Base-by-base conservation (phyloP, 1,284 basidiomycete species). In the Mycena citricolor region DNA sequence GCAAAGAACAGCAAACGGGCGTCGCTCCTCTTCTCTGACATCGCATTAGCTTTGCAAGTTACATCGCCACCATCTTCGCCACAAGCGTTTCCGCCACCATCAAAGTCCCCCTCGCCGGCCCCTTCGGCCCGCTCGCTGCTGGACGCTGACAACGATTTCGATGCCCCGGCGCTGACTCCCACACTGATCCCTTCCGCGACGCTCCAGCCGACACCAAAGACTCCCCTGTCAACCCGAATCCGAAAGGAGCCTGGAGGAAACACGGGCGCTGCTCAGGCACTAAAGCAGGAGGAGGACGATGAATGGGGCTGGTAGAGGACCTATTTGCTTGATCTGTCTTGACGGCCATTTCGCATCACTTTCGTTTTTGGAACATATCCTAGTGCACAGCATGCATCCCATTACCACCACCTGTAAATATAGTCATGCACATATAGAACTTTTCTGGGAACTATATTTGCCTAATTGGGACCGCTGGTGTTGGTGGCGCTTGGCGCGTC, bases 1-100 rank as follows among this genome's bases (percentile, higher is more conserved):
- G 66, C 75, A 13, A 81, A 79, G 55, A 69, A 67, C 55, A 79
- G 79, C 49, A 85, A 83, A 61, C 78, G 83, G 20, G 84, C 83
- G 0, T 83, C 84, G 0, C 54, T 76, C 1, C 68, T 86, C 26
- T 58, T 87, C 39, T 76, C 79, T 0, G 84, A 86, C 56, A 75
- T 86, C 26, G 51, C 51, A 23, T 36, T 33, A 7, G 51, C 47
- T 16, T 34, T 52, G 43, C 51, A 52, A 29, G 32, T 39, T n/a
- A 38, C 44, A 19, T 24, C 35, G 24, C 30, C 55, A 8, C 40
- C 54, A 25, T 25, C 41, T 4, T 29, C 34, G 5, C 32, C 35
- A 13, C 33, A 24, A 4, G 54, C 48, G 55, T 57, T 14, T 54
- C 54, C 54, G 37, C 44, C 25, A 22, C 24, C 33, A 25, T 35